Base-by-base conservation (phyloP, 2,329 filamentous ascomycete genomes). In the Cryphonectria japonica region DNA sequence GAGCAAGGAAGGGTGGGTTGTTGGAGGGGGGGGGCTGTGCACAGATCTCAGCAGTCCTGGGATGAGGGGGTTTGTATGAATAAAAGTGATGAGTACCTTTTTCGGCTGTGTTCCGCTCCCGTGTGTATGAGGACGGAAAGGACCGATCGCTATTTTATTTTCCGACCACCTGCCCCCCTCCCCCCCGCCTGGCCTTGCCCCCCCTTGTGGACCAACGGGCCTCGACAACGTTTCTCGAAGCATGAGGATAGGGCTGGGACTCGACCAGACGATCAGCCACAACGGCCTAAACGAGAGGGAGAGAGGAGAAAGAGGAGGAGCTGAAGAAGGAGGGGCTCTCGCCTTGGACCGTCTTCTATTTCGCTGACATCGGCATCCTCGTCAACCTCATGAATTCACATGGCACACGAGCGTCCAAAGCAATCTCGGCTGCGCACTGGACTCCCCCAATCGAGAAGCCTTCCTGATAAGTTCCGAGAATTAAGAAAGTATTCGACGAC, bases 81-180 rank as follows among this genome's bases (percentile, higher is more conserved):
- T 29, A 32, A 63, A 39, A 29, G 9, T 63, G 37, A 61, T 16
- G 54, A 59, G 26, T 59, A 39, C 22, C 59, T 61, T 39, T 39
- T 32, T 61, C 59, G 59, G 59, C 59, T 61, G 34, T 61, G 32
- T 19, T 39, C 59, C 59, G 59, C 59, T 39, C 62, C 41, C 62
- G 41, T 19, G 37, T 43, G 41, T 39, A 26, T 11, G 50, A 57
- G 22, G 8, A 61, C 66, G 66, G 66, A 61, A 68, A 62, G 66
- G 50, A 43, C 66, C 66, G 66, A 68, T 68, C 66, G 66, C 62
- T 68, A 16, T 52, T 68, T 68, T 41, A 62, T 68, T 62, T 68
- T 68, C 66, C 66, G 66, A 39, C 59, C 43, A 34, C 26, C 26
- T 26, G 26, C 34, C 34, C 34, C 34, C 34, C 3, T 39, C 11